phyloP scores from a whole-genome alignment of 2,329 filamentous ascomycete species.

The Orbilia oligospora region DNA sequence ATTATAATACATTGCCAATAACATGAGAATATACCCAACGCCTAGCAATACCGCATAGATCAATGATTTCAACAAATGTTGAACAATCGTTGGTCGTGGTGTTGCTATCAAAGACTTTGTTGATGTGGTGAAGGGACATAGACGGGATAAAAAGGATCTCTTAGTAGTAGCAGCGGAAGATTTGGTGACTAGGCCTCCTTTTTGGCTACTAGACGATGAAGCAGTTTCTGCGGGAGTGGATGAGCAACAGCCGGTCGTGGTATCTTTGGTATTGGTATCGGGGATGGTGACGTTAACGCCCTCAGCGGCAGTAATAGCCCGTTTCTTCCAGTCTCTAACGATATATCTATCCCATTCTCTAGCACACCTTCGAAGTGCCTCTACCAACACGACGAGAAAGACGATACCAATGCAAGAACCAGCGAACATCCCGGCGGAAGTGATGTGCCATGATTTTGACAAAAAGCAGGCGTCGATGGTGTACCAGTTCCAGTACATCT shows the following conservation, averaged over 20 bases:
- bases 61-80: constrained; percentile 77
- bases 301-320: constrained; percentile 19
- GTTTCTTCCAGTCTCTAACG: constrained; percentile 69
- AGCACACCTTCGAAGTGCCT: constrained; percentile 78
- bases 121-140: constrained; percentile 12
- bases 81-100: constrained; percentile 74
- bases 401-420: constrained; percentile 84
- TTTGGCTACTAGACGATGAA: background rate
- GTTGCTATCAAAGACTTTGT: background rate
- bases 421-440: constrained; percentile 79
- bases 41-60: constrained; percentile 80
- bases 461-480: constrained; percentile 82
- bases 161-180: background rate
- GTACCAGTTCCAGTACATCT: constrained; percentile 88
- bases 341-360: constrained; percentile 82
- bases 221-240: background rate
- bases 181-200: background rate
- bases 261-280: background rate
- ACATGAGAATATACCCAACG: constrained; percentile 55
- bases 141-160: constrained; percentile 25
- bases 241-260: constrained; percentile 16
- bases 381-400: constrained; percentile 79
- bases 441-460: constrained; percentile 78
- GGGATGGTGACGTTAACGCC: constrained; percentile 23
- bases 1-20: constrained; percentile 76